Conservation (phyloP, 2,329 filamentous ascomycete species). For the Claviceps sp. region DNA sequence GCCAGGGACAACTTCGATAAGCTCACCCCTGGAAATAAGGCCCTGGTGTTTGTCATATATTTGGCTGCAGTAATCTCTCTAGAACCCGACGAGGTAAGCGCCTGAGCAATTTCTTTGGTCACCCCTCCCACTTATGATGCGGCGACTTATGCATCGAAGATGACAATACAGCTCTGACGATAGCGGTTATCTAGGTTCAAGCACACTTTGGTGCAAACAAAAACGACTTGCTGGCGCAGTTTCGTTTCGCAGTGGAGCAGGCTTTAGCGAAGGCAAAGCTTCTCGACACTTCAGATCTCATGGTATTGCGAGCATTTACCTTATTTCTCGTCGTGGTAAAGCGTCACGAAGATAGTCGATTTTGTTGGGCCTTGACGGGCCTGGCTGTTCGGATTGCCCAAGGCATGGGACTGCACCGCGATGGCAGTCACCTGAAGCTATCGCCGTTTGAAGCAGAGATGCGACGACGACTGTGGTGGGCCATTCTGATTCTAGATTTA, state of each 20-base stretch:
- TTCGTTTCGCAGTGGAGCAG: conserved; percentile 41
- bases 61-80: conserved; percentile 45
- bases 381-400: conserved; percentile 45
- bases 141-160: background rate
- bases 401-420: conserved; percentile 46
- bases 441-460: conserved; percentile 46
- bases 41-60: conserved; percentile 51
- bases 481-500: conserved; percentile 43
- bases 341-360: conserved; percentile 34
- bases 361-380: conserved; percentile 47
- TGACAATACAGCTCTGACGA: background rate
- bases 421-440: conserved; percentile 36
- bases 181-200: conserved; percentile 12
- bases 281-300: conserved; percentile 40
- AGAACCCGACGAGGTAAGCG: conserved; percentile 43
- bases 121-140: background rate
- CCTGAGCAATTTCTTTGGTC: background rate
- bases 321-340: conserved; percentile 40
- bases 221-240: conserved; percentile 30
- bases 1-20: conserved; percentile 44
- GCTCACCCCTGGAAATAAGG: conserved; percentile 43
- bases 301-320: conserved; percentile 43
- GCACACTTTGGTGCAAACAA: conserved; percentile 31
- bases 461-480: conserved; percentile 47
- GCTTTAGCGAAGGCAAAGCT: conserved; percentile 45